phyloP scores from a whole-genome alignment of 169 alveolate species.

The Toxoplasma gondii region DNA sequence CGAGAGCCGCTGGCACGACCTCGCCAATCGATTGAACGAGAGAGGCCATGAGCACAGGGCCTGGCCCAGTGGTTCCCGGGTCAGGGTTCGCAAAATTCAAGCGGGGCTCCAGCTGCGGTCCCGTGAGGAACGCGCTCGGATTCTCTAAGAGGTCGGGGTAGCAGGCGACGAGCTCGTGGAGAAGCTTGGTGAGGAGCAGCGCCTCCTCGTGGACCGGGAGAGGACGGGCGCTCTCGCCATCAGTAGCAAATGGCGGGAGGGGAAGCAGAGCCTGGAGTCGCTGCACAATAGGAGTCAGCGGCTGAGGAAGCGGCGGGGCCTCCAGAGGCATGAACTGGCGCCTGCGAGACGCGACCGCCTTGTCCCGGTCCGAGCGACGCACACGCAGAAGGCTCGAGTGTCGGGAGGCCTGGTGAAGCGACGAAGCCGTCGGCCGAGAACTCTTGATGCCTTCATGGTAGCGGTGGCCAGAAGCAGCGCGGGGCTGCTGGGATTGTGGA shows the following conservation, averaged over 20 bases:
- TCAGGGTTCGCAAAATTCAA: neutral
- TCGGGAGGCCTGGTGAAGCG: neutral
- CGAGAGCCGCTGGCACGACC: neutral
- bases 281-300: neutral
- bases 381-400: neutral
- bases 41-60: neutral
- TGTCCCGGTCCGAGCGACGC: slow-evolving; percentile 27
- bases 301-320: slow-evolving; percentile 39
- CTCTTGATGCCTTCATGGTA: slow-evolving; percentile 9
- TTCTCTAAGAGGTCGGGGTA: neutral
- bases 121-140: neutral
- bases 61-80: neutral
- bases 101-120: neutral
- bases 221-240: neutral
- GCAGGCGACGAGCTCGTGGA: slow-evolving; percentile 20
- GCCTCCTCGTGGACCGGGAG: neutral
- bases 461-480: neutral
- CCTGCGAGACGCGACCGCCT: slow-evolving; percentile 25
- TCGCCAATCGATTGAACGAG: neutral
- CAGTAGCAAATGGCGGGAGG: neutral
- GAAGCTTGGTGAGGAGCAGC: slow-evolving; percentile 11
- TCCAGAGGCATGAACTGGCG: slow-evolving; percentile 32
- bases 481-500: neutral
- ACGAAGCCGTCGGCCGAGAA: neutral
- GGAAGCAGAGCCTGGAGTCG: neutral